A percentile compares a stretch with the other conserved stretches of the same genome.
Evolutionary conservation across 2,329 filamentous ascomycete genomes (phyloP).

Genomic region (Pseudopyricularia javanii): DNA sequence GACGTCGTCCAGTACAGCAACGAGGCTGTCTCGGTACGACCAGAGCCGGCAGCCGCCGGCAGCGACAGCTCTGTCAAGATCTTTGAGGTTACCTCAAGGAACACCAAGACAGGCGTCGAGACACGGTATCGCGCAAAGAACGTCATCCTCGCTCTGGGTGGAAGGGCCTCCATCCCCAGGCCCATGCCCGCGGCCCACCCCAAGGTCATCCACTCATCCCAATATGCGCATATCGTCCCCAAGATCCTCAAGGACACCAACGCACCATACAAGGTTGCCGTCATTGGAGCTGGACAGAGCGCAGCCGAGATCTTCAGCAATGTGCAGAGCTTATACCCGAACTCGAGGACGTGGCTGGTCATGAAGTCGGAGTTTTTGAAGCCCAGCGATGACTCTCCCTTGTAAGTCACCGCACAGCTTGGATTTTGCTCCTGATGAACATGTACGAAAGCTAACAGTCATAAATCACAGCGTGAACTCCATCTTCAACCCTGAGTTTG

Average conservation of each 20-base stretch:
- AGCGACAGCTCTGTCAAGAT: conserved; percentile 39
- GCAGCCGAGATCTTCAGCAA: conserved; percentile 94
- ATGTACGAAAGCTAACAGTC: neutral
- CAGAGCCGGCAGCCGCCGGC: conserved; percentile 40
- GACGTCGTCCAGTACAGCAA: conserved; percentile 61
- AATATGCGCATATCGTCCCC: conserved; percentile 58
- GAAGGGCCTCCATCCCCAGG: conserved; percentile 57
- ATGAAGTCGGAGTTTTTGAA: conserved; percentile 75
- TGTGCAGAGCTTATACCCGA: conserved; percentile 69
- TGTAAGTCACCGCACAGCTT: conserved; percentile 43
- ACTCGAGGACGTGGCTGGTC: conserved; percentile 63
- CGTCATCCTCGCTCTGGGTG: conserved; percentile 48
- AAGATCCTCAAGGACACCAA: conserved; percentile 43
- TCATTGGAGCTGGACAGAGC: conserved; percentile 83
- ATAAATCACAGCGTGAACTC: conserved; percentile 62
- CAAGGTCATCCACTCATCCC: conserved; percentile 75
- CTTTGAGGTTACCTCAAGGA: conserved; percentile 57
- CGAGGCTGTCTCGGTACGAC: conserved; percentile 59
- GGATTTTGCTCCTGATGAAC: neutral
- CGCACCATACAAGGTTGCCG: conserved; percentile 60
- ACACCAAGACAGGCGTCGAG: conserved; percentile 42
- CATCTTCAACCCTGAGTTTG: conserved; percentile 82
- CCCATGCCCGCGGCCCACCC: conserved; percentile 58
- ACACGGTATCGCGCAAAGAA: conserved; percentile 47
- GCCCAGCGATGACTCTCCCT: conserved; percentile 91